Conservation (phyloP, 768 basidiomycete species). For the Leccinum imitatum region DNA sequence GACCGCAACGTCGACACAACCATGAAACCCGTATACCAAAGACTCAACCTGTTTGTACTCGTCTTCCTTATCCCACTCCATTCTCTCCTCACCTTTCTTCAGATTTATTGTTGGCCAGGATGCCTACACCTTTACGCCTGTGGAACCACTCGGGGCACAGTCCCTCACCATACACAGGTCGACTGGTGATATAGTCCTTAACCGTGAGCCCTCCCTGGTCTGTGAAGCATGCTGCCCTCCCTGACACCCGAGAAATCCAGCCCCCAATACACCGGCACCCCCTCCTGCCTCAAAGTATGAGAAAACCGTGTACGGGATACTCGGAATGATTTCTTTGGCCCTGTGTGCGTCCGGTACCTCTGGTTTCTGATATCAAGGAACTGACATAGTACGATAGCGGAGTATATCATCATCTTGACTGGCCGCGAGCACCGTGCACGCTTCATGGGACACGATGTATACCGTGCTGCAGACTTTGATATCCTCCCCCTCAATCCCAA, state of each 20-base stretch:
- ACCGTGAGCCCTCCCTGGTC: constrained; percentile 44
- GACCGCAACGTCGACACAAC: constrained; percentile 8
- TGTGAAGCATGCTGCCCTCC: neutral
- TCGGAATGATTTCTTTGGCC: constrained; percentile 74
- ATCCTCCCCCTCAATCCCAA: constrained; percentile 82
- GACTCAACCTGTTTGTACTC: constrained; percentile 63
- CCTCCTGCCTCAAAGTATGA: constrained; percentile 56
- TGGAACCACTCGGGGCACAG: constrained; percentile 55
- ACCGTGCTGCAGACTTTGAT: constrained; percentile 86
- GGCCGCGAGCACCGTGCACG: constrained; percentile 75
- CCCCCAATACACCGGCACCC: constrained; percentile 53
- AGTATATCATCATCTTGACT: constrained; percentile 89
- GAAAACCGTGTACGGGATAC: constrained; percentile 71
- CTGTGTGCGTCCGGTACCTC: constrained; percentile 51
- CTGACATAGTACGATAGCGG: constrained; percentile 52
- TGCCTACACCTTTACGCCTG: constrained; percentile 77
- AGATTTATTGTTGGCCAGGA: constrained; percentile 73
- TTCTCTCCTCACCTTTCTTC: neutral
- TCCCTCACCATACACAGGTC: constrained; percentile 70
- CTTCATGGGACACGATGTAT: constrained; percentile 84
- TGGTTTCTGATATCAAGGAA: neutral
- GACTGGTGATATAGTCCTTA: constrained; percentile 74
- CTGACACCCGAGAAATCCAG: constrained; percentile 32
- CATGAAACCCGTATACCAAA: constrained; percentile 71
- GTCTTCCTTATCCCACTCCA: constrained; percentile 11